Conservation (phyloP, 768 basidiomycete genomes). For the Cystofilobasidium macerans region DNA sequence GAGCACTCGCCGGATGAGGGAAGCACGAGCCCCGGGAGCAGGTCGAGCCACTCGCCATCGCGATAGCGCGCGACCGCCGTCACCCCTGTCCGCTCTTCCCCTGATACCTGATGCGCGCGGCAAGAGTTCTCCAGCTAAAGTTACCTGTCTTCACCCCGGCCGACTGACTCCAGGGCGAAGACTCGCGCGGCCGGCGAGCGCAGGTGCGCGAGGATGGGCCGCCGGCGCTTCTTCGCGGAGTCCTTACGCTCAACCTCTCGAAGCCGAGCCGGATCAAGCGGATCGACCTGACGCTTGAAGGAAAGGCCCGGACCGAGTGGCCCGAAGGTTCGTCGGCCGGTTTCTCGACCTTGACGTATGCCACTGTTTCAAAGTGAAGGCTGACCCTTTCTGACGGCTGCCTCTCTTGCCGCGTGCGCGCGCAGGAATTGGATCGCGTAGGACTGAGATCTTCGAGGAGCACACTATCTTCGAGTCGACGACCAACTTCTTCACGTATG, state of each 20-base stretch:
- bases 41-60: too few species aligned
- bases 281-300: slow-evolving; percentile 69
- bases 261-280: slow-evolving; percentile 78
- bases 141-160: neutral
- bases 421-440: slow-evolving; percentile 55
- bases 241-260: slow-evolving; percentile 52
- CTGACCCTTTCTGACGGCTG: neutral
- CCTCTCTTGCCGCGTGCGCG: slow-evolving; percentile 18
- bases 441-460: slow-evolving; percentile 67
- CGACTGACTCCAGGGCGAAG: slow-evolving; percentile 29
- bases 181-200: slow-evolving; percentile 37
- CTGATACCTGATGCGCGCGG: neutral
- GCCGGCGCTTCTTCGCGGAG: slow-evolving; percentile 54
- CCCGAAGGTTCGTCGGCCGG: slow-evolving; percentile 57
- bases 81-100: too few species aligned
- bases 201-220: slow-evolving; percentile 40
- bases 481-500: slow-evolving; percentile 60
- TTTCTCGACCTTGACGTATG: neutral
- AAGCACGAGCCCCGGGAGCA: too few species aligned
- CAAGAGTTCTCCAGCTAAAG: too few species aligned
- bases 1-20: too few species aligned
- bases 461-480: slow-evolving; percentile 61
- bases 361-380: neutral
- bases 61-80: too few species aligned
- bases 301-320: slow-evolving; percentile 62